These are phyloP conservation scores for Kodamaea kakaduensis DNA, from an alignment of 805 yeast genomes.

Conservation along the genomic window DNA sequence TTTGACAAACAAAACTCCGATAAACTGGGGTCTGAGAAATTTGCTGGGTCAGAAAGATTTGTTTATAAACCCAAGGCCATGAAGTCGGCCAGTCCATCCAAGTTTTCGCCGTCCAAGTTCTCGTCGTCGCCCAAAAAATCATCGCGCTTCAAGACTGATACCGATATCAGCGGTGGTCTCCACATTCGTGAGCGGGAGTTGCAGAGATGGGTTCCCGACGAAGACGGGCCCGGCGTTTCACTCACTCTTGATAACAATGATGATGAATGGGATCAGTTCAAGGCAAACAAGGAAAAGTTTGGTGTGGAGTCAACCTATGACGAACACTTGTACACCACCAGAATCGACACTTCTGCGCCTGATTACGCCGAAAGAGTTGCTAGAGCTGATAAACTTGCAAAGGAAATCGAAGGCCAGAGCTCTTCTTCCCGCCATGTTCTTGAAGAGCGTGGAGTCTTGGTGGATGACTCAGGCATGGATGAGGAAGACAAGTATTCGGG, in stretches of 20 bases:
- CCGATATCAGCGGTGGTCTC: conserved; percentile 63
- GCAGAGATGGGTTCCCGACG: conserved; percentile 80
- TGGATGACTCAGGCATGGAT: conserved; percentile 84
- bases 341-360: conserved; percentile 64
- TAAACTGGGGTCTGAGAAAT: too few species aligned
- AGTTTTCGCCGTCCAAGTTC: background rate
- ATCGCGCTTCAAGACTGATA: conserved; percentile 88
- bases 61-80: conserved; percentile 3
- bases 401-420: conserved; percentile 71
- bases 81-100: background rate
- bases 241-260: conserved; percentile 36
- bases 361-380: conserved; percentile 61
- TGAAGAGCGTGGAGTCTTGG: conserved; percentile 79
- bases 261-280: conserved; percentile 86
- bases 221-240: conserved; percentile 29
- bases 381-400: conserved; percentile 75
- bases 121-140: conserved; percentile 4
- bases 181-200: conserved; percentile 64
- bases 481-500: conserved; percentile 97
- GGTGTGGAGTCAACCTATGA: conserved; percentile 83
- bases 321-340: conserved; percentile 84
- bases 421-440: conserved; percentile 77
- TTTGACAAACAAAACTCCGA: too few species aligned
- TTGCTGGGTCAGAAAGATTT: too few species aligned
- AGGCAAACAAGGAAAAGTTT: conserved; percentile 82